A percentile compares a stretch with the other conserved stretches of the same genome.
These are phyloP conservation scores for Anthoceros angustus DNA, from an alignment of 225 moss, liverwort and hornwort genomes.

Conservation along the genomic window DNA sequence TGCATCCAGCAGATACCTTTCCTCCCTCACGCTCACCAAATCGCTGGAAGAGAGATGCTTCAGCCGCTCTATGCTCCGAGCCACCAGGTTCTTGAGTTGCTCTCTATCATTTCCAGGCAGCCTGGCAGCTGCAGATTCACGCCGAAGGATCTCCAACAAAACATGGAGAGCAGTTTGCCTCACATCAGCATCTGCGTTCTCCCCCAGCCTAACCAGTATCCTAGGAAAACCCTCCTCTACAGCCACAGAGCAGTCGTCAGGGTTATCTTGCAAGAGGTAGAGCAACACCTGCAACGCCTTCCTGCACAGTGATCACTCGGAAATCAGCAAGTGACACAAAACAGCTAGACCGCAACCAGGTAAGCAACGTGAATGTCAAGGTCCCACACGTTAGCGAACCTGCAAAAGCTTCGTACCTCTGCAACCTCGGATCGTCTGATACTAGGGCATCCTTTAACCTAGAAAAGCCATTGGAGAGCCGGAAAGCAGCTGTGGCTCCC, in stretches of 20 bases:
- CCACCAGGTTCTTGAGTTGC: conserved; percentile 39
- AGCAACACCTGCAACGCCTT: conserved; percentile 76
- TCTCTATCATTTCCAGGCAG: conserved; percentile 19
- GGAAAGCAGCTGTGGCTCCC: conserved; percentile 56
- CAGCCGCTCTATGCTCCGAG: conserved; percentile 44
- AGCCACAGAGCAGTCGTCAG: conserved; percentile 56
- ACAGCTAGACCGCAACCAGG: neutral
- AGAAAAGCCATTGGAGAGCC: conserved; percentile 71
- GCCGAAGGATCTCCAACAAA: conserved; percentile 43
- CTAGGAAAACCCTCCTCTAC: conserved; percentile 53
- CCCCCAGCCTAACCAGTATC: conserved; percentile 39
- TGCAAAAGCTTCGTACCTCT: conserved; percentile 28
- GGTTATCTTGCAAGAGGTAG: conserved; percentile 66
- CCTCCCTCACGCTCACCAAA: conserved; percentile 63
- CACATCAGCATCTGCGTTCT: conserved; percentile 48
- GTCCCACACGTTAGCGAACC: too few species aligned
- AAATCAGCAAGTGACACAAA: neutral
- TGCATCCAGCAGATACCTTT: conserved; percentile 50
- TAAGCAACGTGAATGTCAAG: neutral
- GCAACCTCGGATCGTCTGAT: conserved; percentile 48
- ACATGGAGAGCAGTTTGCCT: conserved; percentile 60
- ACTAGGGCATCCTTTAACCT: conserved; percentile 72
- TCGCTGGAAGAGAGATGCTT: conserved; percentile 40
- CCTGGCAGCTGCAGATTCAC: conserved; percentile 17
- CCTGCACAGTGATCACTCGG: conserved; percentile 19